These are phyloP conservation scores for Neurospora sp. DNA, from an alignment of 495 filamentous ascomycete species.

Conservation along the genomic window DNA sequence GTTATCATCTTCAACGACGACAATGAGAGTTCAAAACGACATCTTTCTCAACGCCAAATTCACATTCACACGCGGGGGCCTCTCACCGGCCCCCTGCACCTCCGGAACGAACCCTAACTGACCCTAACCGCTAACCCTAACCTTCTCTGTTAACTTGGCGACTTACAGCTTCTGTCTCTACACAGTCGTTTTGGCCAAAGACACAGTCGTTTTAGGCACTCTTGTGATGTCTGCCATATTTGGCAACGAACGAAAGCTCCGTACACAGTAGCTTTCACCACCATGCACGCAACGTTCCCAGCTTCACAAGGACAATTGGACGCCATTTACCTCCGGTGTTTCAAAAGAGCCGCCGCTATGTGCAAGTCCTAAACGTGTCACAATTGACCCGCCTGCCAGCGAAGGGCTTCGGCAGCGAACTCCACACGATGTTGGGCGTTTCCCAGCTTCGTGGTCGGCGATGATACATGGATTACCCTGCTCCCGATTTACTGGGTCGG, in stretches of 20 bases:
- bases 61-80: too few relatives aligned
- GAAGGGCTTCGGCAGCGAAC: neutral
- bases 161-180: too few relatives aligned
- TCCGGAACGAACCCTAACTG: too few relatives aligned
- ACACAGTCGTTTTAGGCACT: too few relatives aligned
- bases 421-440: neutral
- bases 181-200: too few relatives aligned
- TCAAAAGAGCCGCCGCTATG: neutral
- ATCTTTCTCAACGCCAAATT: too few relatives aligned
- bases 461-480: neutral
- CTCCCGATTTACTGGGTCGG: neutral
- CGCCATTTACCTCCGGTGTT: neutral
- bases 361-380: neutral
- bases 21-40: too few relatives aligned
- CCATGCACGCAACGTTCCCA: neutral
- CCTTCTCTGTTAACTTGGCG: too few relatives aligned
- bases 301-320: neutral
- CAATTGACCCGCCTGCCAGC: neutral
- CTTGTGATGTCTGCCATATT: neutral
- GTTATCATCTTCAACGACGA: too few relatives aligned
- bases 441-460: neutral
- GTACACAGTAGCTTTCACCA: neutral
- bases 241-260: neutral
- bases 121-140: too few relatives aligned
- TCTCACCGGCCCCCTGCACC: too few relatives aligned